Evolutionary conservation across 768 basidiomycete genomes (phyloP).

Genomic region (Mycena olivaceomarginata): DNA sequence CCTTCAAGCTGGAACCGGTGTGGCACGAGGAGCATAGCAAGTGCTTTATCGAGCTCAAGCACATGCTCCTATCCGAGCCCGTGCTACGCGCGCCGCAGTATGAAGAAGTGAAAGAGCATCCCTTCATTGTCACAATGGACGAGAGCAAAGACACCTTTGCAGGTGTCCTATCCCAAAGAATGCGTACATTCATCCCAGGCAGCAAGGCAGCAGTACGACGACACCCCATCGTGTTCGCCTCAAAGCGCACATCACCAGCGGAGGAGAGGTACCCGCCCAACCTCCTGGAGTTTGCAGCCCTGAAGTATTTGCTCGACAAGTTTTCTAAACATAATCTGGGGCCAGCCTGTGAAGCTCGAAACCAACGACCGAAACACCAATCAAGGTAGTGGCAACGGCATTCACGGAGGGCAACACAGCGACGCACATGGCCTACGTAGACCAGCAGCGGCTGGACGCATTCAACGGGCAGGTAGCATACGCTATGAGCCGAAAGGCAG

Average conservation of each 20-base stretch:
- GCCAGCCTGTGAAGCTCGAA: too few relatives aligned
- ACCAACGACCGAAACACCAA: too few relatives aligned
- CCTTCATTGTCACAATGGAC: conserved; percentile 53
- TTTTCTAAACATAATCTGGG: too few relatives aligned
- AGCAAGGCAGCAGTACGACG: conserved; percentile 34
- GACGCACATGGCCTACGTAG: too few relatives aligned
- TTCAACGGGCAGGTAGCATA: too few relatives aligned
- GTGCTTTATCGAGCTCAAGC: conserved; percentile 52
- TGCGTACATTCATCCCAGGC: conserved; percentile 23
- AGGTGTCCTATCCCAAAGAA: conserved; percentile 47
- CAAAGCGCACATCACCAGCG: conserved; percentile 51
- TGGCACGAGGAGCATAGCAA: conserved; percentile 34
- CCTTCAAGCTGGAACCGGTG: conserved; percentile 22
- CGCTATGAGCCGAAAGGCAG: too few relatives aligned
- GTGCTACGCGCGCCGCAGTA: conserved; percentile 45
- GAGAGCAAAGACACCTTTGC: conserved; percentile 31
- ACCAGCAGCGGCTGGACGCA: too few relatives aligned
- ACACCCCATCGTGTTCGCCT: conserved; percentile 44
- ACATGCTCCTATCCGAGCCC: conserved; percentile 44
- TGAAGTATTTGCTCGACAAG: too few relatives aligned
- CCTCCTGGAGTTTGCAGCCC: conserved; percentile 22
- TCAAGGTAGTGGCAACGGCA: too few relatives aligned
- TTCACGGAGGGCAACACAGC: too few relatives aligned
- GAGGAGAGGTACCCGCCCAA: conserved; percentile 55
- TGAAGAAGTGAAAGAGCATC: conserved; percentile 50